Conservation (phyloP, 768 basidiomycete species). For the Pulveroboletus sp. region DNA sequence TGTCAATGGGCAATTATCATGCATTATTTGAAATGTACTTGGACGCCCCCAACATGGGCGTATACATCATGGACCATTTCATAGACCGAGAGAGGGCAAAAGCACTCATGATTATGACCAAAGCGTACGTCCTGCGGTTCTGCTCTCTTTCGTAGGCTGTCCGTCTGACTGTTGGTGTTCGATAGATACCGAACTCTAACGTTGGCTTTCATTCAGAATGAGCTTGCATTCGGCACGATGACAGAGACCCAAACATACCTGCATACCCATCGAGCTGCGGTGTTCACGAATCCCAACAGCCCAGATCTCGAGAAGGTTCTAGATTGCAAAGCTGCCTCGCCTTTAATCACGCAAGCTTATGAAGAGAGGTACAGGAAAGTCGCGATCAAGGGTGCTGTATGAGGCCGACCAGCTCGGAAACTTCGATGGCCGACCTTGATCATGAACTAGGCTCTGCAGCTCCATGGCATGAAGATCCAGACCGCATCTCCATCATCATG, state of each 20-base stretch:
- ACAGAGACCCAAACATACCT: conserved; percentile 68
- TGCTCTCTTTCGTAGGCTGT: neutral
- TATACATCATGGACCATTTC: conserved; percentile 99
- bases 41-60: conserved; percentile 92
- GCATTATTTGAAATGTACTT: conserved; percentile 81
- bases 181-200: conserved; percentile 76
- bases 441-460: conserved; percentile 3
- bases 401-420: conserved; percentile 16
- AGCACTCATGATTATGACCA: conserved; percentile 85
- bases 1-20: conserved; percentile 93
- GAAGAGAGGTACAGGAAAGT: conserved; percentile 85
- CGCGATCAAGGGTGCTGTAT: conserved; percentile 91
- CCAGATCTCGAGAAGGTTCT: conserved; percentile 61
- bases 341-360: conserved; percentile 57
- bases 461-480: conserved; percentile 14
- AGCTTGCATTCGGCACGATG: conserved; percentile 78
- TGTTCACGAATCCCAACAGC: conserved; percentile 60
- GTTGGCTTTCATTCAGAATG: conserved; percentile 71
- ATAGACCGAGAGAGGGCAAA: conserved; percentile 85
- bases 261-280: conserved; percentile 58
- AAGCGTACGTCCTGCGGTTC: conserved; percentile 64
- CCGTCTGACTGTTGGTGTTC: conserved; percentile 1
- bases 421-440: conserved; percentile 4
- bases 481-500: conserved; percentile 9
- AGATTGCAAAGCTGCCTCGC: conserved; percentile 64